These are phyloP conservation scores for Stagonosporopsis cucurbitacearum DNA, from an alignment of 2,329 filamentous ascomycete genomes.

Conservation along the genomic window DNA sequence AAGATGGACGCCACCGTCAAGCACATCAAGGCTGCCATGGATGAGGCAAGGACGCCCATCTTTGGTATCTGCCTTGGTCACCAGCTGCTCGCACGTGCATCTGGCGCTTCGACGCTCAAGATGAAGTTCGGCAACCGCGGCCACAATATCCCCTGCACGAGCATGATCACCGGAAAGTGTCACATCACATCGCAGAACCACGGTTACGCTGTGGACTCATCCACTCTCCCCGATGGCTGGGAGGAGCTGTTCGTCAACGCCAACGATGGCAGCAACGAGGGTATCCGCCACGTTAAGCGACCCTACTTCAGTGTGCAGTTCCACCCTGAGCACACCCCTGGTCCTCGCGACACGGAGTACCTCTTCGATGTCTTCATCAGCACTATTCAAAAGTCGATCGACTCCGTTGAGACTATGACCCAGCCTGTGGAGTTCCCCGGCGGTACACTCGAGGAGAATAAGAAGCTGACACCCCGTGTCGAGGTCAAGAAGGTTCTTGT, in stretches of 20 bases:
- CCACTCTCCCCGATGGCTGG: slow-evolving; percentile 79
- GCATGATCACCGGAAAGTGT: slow-evolving; percentile 91
- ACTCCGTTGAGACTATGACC: slow-evolving; percentile 70
- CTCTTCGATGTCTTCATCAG: slow-evolving; percentile 96
- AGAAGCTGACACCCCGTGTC: slow-evolving; percentile 76
- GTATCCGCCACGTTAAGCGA: slow-evolving; percentile 83
- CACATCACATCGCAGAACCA: slow-evolving; percentile 99
- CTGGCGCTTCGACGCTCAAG: slow-evolving; percentile 85
- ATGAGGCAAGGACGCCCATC: slow-evolving; percentile 81
- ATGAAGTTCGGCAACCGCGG: slow-evolving; percentile 99
- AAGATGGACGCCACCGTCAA: slow-evolving; percentile 80
- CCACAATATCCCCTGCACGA: slow-evolving; percentile 98
- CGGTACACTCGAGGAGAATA: slow-evolving; percentile 79
- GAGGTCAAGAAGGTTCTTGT: slow-evolving; percentile 93
- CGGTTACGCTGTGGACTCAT: slow-evolving; percentile 88
- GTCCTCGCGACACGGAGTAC: slow-evolving; percentile 93
- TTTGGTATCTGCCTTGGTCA: slow-evolving; percentile 98
- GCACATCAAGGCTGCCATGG: slow-evolving; percentile 77
- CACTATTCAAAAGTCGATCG: slow-evolving; percentile 75
- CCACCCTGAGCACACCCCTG: slow-evolving; percentile 95
- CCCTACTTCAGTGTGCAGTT: slow-evolving; percentile 99
- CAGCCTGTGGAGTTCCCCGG: slow-evolving; percentile 86
- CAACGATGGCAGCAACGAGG: slow-evolving; percentile 98
- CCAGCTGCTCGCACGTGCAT: slow-evolving; percentile 86
- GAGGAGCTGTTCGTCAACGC: slow-evolving; percentile 96